These are phyloP conservation scores for Moesziomyces sp. DNA, from an alignment of 1,284 basidiomycete genomes.

Conservation along the genomic window DNA sequence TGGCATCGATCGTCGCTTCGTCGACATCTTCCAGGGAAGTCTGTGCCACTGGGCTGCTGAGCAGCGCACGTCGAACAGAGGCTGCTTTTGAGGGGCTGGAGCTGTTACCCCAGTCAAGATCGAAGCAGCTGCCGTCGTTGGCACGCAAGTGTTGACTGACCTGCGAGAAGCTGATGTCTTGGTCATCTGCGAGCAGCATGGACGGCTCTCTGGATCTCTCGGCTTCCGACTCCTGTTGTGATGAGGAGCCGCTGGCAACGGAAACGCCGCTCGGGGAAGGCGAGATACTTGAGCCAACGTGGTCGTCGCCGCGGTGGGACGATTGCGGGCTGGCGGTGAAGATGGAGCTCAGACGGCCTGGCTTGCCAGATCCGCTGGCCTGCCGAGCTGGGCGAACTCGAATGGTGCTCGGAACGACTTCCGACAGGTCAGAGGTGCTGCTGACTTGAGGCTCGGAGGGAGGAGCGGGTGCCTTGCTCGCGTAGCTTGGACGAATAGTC, in stretches of 20 bases:
- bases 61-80: background rate
- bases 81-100: conserved; percentile 25
- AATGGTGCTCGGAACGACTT: conserved; percentile 4
- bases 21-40: conserved; percentile 4
- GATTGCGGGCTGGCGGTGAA: conserved; percentile 37
- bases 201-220: conserved; percentile 50
- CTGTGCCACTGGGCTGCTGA: background rate
- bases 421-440: background rate
- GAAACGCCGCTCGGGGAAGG: conserved; percentile 24
- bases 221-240: conserved; percentile 7
- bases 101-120: conserved; percentile 31
- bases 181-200: conserved; percentile 37
- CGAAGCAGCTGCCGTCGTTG: conserved; percentile 53
- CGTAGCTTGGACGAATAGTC: conserved; percentile 34
- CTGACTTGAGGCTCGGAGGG: background rate
- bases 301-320: conserved; percentile 5
- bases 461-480: background rate
- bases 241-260: conserved; percentile 13
- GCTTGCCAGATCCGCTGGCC: conserved; percentile 10
- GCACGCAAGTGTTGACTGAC: conserved; percentile 36
- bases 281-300: background rate
- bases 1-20: conserved; percentile 17
- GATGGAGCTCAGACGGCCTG: conserved; percentile 33
- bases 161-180: conserved; percentile 22
- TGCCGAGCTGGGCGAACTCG: conserved; percentile 17